Evolutionary conservation across 306 rosid genomes (phyloP), one percentile per base, ranked within the genome.

Genomic region (Trichosanthes cucumerina): DNA sequence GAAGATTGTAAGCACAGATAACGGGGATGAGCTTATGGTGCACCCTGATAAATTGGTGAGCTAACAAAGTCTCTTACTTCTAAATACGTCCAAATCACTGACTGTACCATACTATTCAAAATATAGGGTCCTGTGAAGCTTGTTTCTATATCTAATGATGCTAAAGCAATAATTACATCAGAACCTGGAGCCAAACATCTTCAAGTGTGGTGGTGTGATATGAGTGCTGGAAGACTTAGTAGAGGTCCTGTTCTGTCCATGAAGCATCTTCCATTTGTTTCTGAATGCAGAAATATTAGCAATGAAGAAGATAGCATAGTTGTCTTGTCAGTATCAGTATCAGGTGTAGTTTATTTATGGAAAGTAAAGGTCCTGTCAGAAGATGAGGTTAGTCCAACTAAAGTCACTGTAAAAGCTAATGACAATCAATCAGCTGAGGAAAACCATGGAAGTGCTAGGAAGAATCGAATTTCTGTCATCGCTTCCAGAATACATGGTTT

Each of bases 151-250:
- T 85, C 89, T 63, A 81, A 49, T 77, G 87, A 81, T 80, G 86
- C 89, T 21, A 83, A 83, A 82, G 53, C 78, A 78, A 46, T 89
- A 79, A 81, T 87, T 71, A 85, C 92, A 64, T 81, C 85, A 52
- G 89, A 84, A 75, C 47, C 77, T 76, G 89, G 80, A 70, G 80
- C 68, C 79, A 83, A 87, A 79, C 77, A 83, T 82, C 80, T 89
- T 80, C 84, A 87, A 83, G 86, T 89, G 70, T 89, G 92, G 92
- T 81, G 83, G 78, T 83, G 86, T 44, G 88, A 89, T 80, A 26
- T 85, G 58, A 83, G 77, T 77, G 76, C 84, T 39, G 84, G 84
- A 78, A 83, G 62, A 24, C 73, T 85, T 72, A 80, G 76, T 79
- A 63, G 69, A 76, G 90, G 87, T 78, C 87, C 92, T 75, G 80